Percentiles rank a stretch among this genome's conserved stretches.
Evolutionary conservation across 495 filamentous ascomycete species (phyloP).

Genomic region (Lasiosphaeris hirsuta): DNA sequence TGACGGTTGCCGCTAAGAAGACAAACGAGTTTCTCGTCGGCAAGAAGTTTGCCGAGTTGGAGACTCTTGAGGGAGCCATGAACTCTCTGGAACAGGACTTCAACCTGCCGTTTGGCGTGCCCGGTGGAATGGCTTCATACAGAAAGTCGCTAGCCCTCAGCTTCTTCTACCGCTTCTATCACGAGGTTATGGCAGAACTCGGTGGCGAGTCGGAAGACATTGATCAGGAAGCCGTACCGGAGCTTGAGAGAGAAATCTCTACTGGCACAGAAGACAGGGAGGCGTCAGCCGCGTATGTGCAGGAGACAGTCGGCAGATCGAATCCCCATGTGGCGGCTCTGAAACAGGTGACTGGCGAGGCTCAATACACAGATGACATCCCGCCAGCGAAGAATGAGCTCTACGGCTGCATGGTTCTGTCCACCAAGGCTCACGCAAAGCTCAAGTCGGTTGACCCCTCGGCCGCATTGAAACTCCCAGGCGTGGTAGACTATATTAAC

Average conservation of each 20-base stretch:
- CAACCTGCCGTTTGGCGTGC: conserved; percentile 77
- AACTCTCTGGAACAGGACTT: conserved; percentile 83
- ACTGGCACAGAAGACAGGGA: conserved; percentile 59
- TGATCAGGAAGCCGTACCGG: conserved; percentile 58
- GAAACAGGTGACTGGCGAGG: conserved; percentile 91
- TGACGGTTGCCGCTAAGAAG: conserved; percentile 77
- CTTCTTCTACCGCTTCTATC: conserved; percentile 88
- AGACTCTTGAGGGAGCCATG: conserved; percentile 85
- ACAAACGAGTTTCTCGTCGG: conserved; percentile 67
- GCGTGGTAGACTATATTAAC: conserved; percentile 75
- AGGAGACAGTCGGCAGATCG: conserved; percentile 76
- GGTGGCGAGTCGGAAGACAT: conserved; percentile 37
- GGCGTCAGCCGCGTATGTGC: conserved; percentile 59
- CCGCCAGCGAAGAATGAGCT: conserved; percentile 83
- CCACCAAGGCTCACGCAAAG: conserved; percentile 85
- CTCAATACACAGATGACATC: conserved; percentile 95
- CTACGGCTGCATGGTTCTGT: conserved; percentile 82
- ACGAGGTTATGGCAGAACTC: conserved; percentile 54
- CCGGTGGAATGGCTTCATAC: conserved; percentile 95
- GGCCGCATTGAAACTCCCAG: conserved; percentile 72
- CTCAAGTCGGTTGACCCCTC: conserved; percentile 71
- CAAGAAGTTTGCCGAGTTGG: conserved; percentile 73
- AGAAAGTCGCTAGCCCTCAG: conserved; percentile 83
- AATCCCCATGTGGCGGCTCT: conserved; percentile 85
- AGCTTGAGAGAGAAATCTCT: conserved; percentile 66